Evolutionary conservation across 345 rosid genomes (phyloP).

Genomic region (Iberis pinnata): DNA sequence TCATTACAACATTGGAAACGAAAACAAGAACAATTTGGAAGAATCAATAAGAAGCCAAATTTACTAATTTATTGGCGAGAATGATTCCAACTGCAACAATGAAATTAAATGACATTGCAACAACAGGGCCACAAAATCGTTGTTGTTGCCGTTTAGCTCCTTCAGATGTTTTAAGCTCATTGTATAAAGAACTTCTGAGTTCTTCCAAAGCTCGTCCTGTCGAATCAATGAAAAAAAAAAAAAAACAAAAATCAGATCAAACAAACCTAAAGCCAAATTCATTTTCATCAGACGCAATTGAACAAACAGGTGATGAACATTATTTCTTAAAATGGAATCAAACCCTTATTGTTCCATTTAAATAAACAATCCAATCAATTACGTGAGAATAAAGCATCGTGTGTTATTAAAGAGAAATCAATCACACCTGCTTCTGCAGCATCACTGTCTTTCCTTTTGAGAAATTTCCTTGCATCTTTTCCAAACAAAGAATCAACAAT

Average conservation of each 20-base stretch:
- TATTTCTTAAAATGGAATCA: not conserved
- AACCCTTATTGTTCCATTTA: not conserved
- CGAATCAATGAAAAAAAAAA: not conserved
- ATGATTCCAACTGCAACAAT: constrained; percentile 79
- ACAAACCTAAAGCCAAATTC: constrained; percentile 5
- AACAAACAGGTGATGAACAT: constrained; percentile 17
- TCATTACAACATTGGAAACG: no score
- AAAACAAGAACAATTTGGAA: not conserved
- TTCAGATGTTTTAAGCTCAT: constrained; percentile 74
- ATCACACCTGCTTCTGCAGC: constrained; percentile 86
- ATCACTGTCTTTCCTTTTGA: constrained; percentile 91
- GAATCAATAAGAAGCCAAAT: not conserved
- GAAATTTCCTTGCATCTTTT: constrained; percentile 43
- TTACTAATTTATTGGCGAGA: constrained; percentile 74
- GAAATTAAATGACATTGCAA: constrained; percentile 90
- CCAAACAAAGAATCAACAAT: constrained; percentile 40
- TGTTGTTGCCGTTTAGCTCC: constrained; percentile 89
- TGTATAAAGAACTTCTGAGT: constrained; percentile 67
- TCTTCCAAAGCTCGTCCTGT: constrained; percentile 85
- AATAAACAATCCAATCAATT: not conserved
- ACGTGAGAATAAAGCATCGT: no score
- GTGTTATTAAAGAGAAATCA: no score
- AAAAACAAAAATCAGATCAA: not conserved
- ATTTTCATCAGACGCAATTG: constrained; percentile 10
- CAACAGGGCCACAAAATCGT: constrained; percentile 68